These are phyloP conservation scores for Ilyonectria robusta DNA, from an alignment of 2,329 filamentous ascomycete species.

Conservation along the genomic window DNA sequence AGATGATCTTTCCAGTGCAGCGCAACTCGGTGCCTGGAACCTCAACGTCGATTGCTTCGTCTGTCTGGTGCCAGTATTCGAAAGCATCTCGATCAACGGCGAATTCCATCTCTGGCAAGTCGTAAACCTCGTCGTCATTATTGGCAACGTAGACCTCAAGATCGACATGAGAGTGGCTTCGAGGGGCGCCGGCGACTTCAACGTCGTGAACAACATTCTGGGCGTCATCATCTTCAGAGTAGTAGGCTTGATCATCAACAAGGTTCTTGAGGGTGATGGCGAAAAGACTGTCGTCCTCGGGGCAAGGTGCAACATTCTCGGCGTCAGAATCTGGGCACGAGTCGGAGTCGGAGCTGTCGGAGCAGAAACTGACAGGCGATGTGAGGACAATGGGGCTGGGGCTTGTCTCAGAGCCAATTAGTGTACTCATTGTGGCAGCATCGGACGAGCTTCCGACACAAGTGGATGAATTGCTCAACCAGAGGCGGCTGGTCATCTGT, in stretches of 20 bases:
- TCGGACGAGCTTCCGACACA: not conserved
- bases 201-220: conserved; percentile 49
- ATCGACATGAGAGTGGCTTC: conserved; percentile 36
- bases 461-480: not conserved
- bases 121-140: conserved; percentile 43
- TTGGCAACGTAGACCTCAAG: conserved; percentile 50
- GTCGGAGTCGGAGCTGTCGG: conserved; percentile 14
- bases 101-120: conserved; percentile 50
- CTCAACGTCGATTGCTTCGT: conserved; percentile 48
- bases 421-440: not conserved
- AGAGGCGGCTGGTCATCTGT: not conserved
- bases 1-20: conserved; percentile 38
- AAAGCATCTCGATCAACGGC: conserved; percentile 48
- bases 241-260: conserved; percentile 36
- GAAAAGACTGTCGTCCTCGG: conserved; percentile 18
- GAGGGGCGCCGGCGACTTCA: conserved; percentile 36
- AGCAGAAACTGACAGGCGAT: not conserved
- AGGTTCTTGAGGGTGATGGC: conserved; percentile 40
- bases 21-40: conserved; percentile 40
- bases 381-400: not conserved
- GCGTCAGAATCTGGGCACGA: conserved; percentile 15
- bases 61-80: conserved; percentile 41
- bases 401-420: not conserved
- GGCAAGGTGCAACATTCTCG: not conserved
- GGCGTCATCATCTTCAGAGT: conserved; percentile 35